Evolutionary conservation across 176 grass and related monocot species (phyloP), one percentile per base, ranked within the genome.

Genomic region (Musa troglodytarum): DNA sequence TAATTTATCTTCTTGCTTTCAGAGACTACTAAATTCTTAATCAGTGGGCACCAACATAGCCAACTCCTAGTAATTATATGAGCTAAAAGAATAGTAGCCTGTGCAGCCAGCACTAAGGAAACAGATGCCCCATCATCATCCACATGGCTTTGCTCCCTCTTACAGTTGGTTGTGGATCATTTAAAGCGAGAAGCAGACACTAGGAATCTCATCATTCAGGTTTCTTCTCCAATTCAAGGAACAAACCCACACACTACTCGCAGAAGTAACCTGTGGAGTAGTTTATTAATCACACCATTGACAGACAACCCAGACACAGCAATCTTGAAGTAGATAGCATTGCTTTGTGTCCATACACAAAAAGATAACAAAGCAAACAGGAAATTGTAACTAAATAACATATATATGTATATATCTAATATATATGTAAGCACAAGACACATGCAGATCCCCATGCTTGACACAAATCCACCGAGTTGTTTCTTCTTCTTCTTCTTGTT

Each of bases 71-170:
- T 11, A 54, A 54, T 11, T 54, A 54, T 54, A 54, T 54, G 13
- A 14, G 53, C 53, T 54, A 10, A 54, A 54, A 54, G 9, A 54
- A 11, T 14, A 54, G 9, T 54, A 14, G 1, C 14, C 11, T 54
- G 13, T 54, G 53, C 9, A 54, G 2, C 53, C 9, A 54, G 13
- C 13, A 54, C 9, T 86, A 79, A 87, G 85, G 54, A 82, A 96
- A 87, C 82, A 74, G 88, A 85, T 96, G 74, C 43, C 82, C 73
- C 82, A 89, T 89, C 87, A 83, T 81, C 79, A 86, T 66, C 77
- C 92, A 96, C 92, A 96, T 96, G 92, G 78, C 72, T 65, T 21
- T 96, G 89, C 82, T 61, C 77, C 92, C 86, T 23, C 19, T 65
- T 74, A 80, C 76, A 87, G 82, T 87, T 92, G 82, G 79, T 81